A percentile compares a stretch with the other conserved stretches of the same genome.
Evolutionary conservation across 305 asterid species (phyloP).

Genomic region (Stenogyne calaminthoides): DNA sequence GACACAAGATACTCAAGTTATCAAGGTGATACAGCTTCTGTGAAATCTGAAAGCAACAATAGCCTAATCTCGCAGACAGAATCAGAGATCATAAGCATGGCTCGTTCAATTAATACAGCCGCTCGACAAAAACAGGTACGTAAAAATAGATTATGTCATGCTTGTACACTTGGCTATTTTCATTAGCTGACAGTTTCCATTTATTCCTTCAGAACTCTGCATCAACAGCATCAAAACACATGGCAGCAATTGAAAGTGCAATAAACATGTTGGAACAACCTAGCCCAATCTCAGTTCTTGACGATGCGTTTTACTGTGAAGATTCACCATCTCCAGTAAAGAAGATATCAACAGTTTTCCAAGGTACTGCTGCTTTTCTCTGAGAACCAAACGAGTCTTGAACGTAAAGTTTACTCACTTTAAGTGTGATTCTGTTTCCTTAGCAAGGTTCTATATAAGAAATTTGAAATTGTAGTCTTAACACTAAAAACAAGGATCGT

Average conservation of each 20-base stretch:
- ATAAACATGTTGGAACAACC: slow-evolving; percentile 74
- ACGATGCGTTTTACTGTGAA: slow-evolving; percentile 68
- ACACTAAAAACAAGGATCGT: slow-evolving; percentile 12
- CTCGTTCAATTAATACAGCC: slow-evolving; percentile 37
- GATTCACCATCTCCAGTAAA: slow-evolving; percentile 92
- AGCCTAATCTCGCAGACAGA: slow-evolving; percentile 66
- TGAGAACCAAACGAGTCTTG: slow-evolving; percentile 14
- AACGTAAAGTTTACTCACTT: slow-evolving; percentile 15
- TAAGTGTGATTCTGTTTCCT: slow-evolving; percentile 1
- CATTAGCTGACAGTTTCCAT: slow-evolving; percentile 35
- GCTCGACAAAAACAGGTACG: slow-evolving; percentile 44
- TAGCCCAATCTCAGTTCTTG: slow-evolving; percentile 95
- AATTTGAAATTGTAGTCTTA: slow-evolving; percentile 10
- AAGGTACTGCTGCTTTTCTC: slow-evolving; percentile 57
- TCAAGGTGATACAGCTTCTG: slow-evolving; percentile 71
- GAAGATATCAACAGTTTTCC: slow-evolving; percentile 67
- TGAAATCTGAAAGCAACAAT: slow-evolving; percentile 72
- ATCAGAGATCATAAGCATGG: slow-evolving; percentile 55
- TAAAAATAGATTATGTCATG: slow-evolving; percentile 35
- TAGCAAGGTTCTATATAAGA: slow-evolving; percentile 4
- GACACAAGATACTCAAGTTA: slow-evolving; percentile 56
- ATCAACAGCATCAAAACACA: slow-evolving; percentile 46
- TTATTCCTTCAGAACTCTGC: slow-evolving; percentile 51
- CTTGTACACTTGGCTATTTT: slow-evolving; percentile 20
- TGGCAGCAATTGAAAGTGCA: slow-evolving; percentile 47